Conservation (phyloP, 78 protist species). For the Dictyostelium capitatum region DNA sequence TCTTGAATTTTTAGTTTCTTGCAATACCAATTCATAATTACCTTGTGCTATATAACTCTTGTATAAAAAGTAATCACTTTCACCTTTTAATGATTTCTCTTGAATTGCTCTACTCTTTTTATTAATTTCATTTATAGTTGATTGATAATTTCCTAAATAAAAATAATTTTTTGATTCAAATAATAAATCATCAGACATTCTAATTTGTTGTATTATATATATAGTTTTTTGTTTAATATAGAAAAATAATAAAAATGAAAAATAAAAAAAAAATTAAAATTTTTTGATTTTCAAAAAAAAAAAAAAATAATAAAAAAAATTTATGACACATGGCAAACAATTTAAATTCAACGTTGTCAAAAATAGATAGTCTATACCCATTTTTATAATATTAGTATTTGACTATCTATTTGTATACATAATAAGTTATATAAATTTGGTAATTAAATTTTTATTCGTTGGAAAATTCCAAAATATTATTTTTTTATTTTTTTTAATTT, state of each 20-base stretch:
- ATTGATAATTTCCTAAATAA: slow-evolving; percentile 75
- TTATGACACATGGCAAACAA: no score
- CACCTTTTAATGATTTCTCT: slow-evolving; percentile 22
- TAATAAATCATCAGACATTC: slow-evolving; percentile 37
- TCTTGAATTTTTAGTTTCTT: slow-evolving; percentile 35
- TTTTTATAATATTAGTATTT: no score
- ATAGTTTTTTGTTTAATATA: background rate
- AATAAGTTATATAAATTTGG: no score
- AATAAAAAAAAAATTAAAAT: background rate
- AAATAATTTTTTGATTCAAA: slow-evolving; percentile 72
- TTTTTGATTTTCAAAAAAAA: background rate
- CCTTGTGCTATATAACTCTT: slow-evolving; percentile 58
- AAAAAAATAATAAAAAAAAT: slow-evolving; percentile 7
- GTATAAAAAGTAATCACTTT: slow-evolving; percentile 56
- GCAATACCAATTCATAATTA: slow-evolving; percentile 45
- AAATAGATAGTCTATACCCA: no score
- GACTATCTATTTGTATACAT: no score
- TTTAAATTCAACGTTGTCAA: no score
- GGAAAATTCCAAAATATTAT: no score
- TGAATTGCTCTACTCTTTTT: slow-evolving; percentile 38
- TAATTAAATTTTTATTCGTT: no score
- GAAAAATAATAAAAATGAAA: background rate
- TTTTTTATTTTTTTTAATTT: background rate
- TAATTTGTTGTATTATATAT: background rate
- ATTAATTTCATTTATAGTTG: slow-evolving; percentile 71